Conservation (phyloP, 2,329 filamentous ascomycete genomes). For the Metarhizium guizhouense region DNA sequence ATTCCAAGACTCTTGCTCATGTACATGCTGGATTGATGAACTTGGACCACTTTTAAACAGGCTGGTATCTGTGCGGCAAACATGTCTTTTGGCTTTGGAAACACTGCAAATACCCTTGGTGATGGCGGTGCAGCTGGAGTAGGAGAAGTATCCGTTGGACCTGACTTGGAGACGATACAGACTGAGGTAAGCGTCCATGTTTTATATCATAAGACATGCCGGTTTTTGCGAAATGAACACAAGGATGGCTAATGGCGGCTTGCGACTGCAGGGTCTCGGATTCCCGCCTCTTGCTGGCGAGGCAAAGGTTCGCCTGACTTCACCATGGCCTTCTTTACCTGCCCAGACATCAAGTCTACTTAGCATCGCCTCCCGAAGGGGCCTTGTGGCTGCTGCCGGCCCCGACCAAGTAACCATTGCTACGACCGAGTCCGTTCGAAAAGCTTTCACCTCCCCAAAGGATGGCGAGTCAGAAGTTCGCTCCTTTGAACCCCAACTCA, state of each 20-base stretch:
- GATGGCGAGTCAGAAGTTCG: conserved; percentile 56
- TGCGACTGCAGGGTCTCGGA: conserved; percentile 52
- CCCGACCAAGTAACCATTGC: conserved; percentile 71
- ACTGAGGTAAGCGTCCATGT: conserved; percentile 55
- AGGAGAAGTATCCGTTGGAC: conserved; percentile 37
- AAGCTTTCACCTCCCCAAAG: conserved; percentile 57
- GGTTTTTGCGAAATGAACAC: neutral
- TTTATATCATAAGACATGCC: neutral
- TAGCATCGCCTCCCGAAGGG: conserved; percentile 69
- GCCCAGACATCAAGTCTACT: conserved; percentile 73
- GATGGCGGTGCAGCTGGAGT: conserved; percentile 27
- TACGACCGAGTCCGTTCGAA: conserved; percentile 67
- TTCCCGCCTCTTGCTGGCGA: conserved; percentile 76
- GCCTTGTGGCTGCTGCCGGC: conserved; percentile 78
- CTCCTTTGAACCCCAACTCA: conserved; percentile 63
- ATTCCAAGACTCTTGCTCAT: neutral
- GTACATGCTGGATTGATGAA: conserved; percentile 13
- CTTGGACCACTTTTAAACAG: conserved; percentile 14
- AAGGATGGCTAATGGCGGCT: neutral
- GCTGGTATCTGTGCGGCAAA: conserved; percentile 28
- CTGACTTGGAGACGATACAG: conserved; percentile 67
- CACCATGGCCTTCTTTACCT: conserved; percentile 69
- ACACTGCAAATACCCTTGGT: conserved; percentile 30
- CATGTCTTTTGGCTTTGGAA: conserved; percentile 60
- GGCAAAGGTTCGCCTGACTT: conserved; percentile 71